Conservation (phyloP, 371 early-diverging fungal genomes). For the Umbelopsis sp. region DNA sequence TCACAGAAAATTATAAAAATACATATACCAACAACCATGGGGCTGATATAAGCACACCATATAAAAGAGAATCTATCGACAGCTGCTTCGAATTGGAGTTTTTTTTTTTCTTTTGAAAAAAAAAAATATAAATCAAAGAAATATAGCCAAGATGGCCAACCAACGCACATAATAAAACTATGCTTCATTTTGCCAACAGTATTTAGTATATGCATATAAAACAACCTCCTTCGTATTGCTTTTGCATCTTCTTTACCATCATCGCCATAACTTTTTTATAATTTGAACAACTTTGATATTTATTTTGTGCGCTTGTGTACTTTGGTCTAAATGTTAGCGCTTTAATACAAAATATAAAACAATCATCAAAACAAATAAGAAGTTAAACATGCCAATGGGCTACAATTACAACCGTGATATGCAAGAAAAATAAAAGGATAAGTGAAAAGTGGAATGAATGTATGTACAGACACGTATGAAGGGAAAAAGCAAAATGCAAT, state of each 20-base stretch:
- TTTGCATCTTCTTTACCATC: too few species aligned
- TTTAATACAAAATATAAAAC: neutral
- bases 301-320: neutral
- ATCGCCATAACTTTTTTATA: too few species aligned
- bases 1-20: neutral
- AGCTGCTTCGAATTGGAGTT: neutral
- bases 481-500: neutral
- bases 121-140: too few species aligned
- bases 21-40: neutral
- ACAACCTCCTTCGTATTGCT: too few species aligned
- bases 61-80: too few species aligned
- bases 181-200: too few species aligned
- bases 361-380: constrained; percentile 14
- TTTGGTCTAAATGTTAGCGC: neutral
- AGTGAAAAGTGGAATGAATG: neutral
- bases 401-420: constrained; percentile 17
- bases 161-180: too few species aligned
- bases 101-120: too few species aligned
- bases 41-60: neutral
- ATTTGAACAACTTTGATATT: neutral
- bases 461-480: constrained; percentile 12
- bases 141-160: neutral
- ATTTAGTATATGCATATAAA: too few species aligned
- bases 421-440: neutral
- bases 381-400: constrained; percentile 13